Evolutionary conservation across 75 land plant genomes (phyloP), one percentile per base, ranked within the genome.

Genomic region (Cunninghamia lanceolata): DNA sequence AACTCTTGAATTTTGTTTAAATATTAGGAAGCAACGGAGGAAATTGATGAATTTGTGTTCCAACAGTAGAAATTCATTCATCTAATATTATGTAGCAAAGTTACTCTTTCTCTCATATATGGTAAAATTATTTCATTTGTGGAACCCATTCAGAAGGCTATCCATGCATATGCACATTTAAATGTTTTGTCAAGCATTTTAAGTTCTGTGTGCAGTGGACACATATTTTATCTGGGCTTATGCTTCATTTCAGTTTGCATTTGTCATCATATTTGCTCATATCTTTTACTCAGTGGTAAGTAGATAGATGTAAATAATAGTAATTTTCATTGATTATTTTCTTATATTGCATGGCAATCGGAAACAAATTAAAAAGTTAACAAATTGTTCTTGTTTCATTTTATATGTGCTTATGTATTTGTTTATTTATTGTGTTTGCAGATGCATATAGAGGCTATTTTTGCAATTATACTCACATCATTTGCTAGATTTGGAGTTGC

Each of bases 151-250:
- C n/a, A 45, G 32, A 80, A 25, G 14, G 46, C 11, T 40, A 79
- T 7, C 32, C 52, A 10, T 80, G 45, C 25, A 80, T 25, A 80
- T 45, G 32, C 30, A 40, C 32, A 25, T 28, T 40, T 80, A 42
- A 42, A 79, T 0, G 39, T 39, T 43, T 80, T 30, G 46, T 45
- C 42, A 21, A n/a, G 14, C 47, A 45, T 80, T 45, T 80, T 13
- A 80, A 9, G 3, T 80, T 43, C 0, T 21, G 74, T 21, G 35
- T n/a, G 82, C 92, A 92, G 93, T 91, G 82, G 88, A 86, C 76
- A 91, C 52, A 85, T 90, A 92, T 82, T 95, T 89, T 59, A 91
- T 95, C 83, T 95, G 96, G 96, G 81, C 92, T 30, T 95, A 92
- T 90, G 92, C 96, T 16, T 91, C 95, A 84, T 89, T 91, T 28